phyloP scores from a whole-genome alignment of 2,329 filamentous ascomycete species.

The Phialemoniopsis sp. region DNA sequence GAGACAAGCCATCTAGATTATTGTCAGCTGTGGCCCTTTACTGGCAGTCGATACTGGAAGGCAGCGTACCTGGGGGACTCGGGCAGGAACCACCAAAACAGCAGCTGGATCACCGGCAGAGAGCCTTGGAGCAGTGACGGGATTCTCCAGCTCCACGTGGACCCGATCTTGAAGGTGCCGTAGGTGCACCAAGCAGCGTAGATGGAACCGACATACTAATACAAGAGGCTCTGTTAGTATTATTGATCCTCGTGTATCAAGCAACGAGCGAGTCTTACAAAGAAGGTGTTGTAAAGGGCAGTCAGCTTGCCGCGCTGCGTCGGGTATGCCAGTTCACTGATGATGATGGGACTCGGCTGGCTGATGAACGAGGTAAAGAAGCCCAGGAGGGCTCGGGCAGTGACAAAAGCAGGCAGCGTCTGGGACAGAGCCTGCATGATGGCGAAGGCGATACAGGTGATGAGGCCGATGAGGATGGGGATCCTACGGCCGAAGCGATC shows the following conservation, averaged over 20 bases:
- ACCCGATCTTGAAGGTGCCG: slow-evolving; percentile 25
- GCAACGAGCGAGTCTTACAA: too few species aligned
- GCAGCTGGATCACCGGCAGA: slow-evolving; percentile 38
- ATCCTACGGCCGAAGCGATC: slow-evolving; percentile 32
- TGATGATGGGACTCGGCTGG: slow-evolving; percentile 5
- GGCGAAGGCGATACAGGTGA: slow-evolving; percentile 21
- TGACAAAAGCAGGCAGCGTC: slow-evolving; percentile 21
- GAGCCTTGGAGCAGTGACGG: slow-evolving; percentile 33
- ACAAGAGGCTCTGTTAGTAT: slow-evolving; percentile 27
- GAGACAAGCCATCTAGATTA: slow-evolving; percentile 36
- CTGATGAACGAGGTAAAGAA: slow-evolving; percentile 1
- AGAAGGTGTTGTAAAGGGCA: slow-evolving; percentile 4
- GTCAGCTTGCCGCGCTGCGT: slow-evolving; percentile 7
- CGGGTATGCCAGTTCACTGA: slow-evolving; percentile 10
- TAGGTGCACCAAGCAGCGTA: slow-evolving; percentile 36
- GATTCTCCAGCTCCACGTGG: slow-evolving; percentile 38
- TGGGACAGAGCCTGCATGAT: slow-evolving; percentile 23
- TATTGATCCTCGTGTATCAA: too few species aligned
- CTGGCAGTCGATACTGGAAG: too few species aligned
- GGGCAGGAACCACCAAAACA: slow-evolving; percentile 36
- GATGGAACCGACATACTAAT: slow-evolving; percentile 4
- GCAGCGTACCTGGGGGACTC: slow-evolving; percentile 40
- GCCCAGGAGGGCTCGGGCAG: slow-evolving; percentile 23
- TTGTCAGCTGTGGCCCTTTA: too few species aligned
- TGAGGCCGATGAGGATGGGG: slow-evolving; percentile 26